These are phyloP conservation scores for Wickerhamiella dianesei DNA, from an alignment of 805 yeast species.

Conservation along the genomic window DNA sequence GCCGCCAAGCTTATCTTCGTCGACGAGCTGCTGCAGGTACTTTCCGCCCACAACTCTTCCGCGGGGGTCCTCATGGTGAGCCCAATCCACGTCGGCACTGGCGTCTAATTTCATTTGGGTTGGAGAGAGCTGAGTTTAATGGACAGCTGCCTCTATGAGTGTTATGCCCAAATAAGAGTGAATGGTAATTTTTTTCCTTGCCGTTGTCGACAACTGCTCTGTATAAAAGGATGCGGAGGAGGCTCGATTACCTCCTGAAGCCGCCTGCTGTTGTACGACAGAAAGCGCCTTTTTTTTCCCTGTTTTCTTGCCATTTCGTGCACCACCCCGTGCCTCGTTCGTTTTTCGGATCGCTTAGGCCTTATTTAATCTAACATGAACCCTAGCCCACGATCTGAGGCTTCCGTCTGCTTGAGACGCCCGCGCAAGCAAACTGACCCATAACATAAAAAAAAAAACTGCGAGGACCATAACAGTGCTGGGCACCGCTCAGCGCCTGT, in stretches of 20 bases:
- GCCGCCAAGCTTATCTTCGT: slow-evolving; percentile 1
- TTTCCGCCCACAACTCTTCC: slow-evolving; percentile 18
- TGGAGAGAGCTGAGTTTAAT: background rate
- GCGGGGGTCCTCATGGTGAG: slow-evolving; percentile 14
- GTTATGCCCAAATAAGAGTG: no score
- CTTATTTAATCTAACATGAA: background rate
- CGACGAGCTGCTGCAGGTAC: slow-evolving; percentile 10
- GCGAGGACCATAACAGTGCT: no score
- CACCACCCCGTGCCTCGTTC: background rate
- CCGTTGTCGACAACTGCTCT: background rate
- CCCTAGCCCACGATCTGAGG: background rate
- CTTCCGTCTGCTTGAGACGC: background rate
- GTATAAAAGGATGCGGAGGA: background rate
- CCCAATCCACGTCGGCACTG: slow-evolving; percentile 17
- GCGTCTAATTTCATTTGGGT: slow-evolving; percentile 13
- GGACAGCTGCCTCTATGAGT: background rate
- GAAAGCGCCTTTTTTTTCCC: background rate
- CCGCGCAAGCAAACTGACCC: background rate
- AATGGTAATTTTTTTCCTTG: background rate
- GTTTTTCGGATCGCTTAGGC: background rate
- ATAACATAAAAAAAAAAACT: no score
- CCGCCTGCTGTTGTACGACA: background rate
- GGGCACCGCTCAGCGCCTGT: no score
- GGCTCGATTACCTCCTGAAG: background rate
- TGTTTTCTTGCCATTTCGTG: background rate